Conservation (phyloP, 75 land plant species). For the Cryptomeria japonica region DNA sequence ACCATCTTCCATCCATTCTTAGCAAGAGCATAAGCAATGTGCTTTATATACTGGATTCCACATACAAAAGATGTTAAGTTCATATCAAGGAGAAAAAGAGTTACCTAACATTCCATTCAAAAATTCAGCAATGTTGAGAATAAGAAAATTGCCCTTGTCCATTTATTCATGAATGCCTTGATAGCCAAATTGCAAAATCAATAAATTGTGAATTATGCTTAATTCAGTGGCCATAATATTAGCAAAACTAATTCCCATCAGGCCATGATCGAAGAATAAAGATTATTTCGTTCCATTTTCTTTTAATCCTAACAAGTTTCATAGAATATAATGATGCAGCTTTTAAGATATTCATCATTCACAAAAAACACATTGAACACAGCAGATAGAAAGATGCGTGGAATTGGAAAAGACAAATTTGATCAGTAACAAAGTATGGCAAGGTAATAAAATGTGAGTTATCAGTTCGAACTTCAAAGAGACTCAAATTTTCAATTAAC, state of each 20-base stretch:
- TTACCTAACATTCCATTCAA: neutral
- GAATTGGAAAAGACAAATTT: neutral
- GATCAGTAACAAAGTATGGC: neutral
- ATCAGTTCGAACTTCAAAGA: neutral
- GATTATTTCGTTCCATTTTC: neutral
- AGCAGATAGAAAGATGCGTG: neutral
- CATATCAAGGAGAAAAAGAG: neutral
- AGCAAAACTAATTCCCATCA: neutral
- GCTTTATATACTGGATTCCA: slow-evolving; percentile 81
- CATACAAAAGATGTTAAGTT: neutral
- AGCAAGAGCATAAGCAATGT: slow-evolving; percentile 58
- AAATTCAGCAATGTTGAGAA: neutral
- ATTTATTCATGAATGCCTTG: neutral
- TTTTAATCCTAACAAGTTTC: neutral
- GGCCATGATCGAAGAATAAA: neutral
- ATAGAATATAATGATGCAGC: neutral
- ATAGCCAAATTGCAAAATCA: neutral
- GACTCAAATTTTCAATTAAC: neutral
- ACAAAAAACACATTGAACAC: neutral
- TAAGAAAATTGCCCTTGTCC: neutral
- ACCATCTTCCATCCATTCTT: slow-evolving; percentile 90
- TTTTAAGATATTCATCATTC: neutral
- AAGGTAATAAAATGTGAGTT: neutral
- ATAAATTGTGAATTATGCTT: neutral
- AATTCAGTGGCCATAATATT: neutral